Evolutionary conservation across 2,329 filamentous ascomycete genomes (phyloP).

Genomic region (Arthrobotrys sphaeroides): DNA sequence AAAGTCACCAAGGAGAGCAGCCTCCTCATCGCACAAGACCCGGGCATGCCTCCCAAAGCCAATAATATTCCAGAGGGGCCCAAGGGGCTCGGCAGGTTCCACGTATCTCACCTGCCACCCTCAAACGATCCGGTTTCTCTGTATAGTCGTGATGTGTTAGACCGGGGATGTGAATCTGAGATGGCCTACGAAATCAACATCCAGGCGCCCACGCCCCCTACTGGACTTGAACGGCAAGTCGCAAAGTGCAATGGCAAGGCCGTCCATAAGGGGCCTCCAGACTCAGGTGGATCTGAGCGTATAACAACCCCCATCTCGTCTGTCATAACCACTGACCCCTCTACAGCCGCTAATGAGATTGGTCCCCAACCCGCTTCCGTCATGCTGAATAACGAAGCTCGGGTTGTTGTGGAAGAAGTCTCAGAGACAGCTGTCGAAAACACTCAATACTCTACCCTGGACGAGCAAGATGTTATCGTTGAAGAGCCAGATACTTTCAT

Average conservation of each 20-base stretch:
- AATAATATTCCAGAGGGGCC: neutral
- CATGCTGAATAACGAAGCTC: neutral
- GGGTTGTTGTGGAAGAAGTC: slow-evolving; percentile 4
- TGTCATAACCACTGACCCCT: neutral
- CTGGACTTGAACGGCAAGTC: neutral
- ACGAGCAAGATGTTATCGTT: neutral
- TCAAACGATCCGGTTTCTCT: neutral
- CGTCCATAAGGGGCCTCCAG: neutral
- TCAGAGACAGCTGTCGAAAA: neutral
- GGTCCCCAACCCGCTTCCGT: neutral
- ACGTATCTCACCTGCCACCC: neutral
- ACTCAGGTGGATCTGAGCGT: neutral
- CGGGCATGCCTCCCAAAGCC: no score
- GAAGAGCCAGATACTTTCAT: slow-evolving; percentile 22
- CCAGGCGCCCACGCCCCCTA: neutral
- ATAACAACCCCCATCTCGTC: slow-evolving; percentile 15
- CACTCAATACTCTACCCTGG: neutral
- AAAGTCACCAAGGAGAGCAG: no score
- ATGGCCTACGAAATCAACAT: slow-evolving; percentile 2
- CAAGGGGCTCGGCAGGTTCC: neutral
- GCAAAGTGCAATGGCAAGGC: neutral
- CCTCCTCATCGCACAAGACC: no score
- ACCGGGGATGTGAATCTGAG: neutral
- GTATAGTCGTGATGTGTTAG: neutral
- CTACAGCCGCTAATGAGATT: neutral